Evolutionary conservation across 2,329 filamentous ascomycete genomes (phyloP), one percentile per base, ranked within the genome.

Genomic region (Bipolaris cookei): DNA sequence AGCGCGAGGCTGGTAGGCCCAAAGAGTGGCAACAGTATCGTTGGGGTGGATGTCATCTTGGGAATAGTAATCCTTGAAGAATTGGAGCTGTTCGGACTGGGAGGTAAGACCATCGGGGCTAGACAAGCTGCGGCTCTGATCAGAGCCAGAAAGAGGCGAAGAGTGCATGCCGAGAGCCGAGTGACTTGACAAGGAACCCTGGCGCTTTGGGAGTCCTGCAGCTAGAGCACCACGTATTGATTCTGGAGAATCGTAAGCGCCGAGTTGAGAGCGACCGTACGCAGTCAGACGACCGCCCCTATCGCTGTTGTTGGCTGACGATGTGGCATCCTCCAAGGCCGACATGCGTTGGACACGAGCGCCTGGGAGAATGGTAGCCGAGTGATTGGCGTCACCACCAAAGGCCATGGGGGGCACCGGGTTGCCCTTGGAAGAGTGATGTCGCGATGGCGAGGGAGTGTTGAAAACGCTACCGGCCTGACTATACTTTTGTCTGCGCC

Each of bases 61-160:
- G 2, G 94, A 98, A 74, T 99, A 99, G 78, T 99, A 99, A 76
- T 99, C 95, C 74, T 97, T 97, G 86, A 99, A 99, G 73, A 92
- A 97, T 3, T 91, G 89, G 51, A 99, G 81, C 76, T 98, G 95
- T 77, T 99, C 95, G 0, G 94, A 98, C 74, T 97, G 92, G 58
- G 92, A 97, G 21, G 88, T 86, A 59, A 94, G 79, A 23, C 89
- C 92, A 68, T 90, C 90, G 0, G 92, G 92, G 3, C 93, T 97
- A 3, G 93, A 97, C 77, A 91, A 88, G 82, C 88, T 73, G 85
- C 92, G 56, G 73, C 82, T 68, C 35, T 63, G 64, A 32, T 71
- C 67, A 30, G 71, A 75, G 28, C 63, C 66, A 10, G 84, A 86
- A 37, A 82, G 84, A 6, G 92, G 92, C 8, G 92, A 96, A 53